phyloP scores from a whole-genome alignment of 768 basidiomycete genomes.

The Mycena vulgaris region DNA sequence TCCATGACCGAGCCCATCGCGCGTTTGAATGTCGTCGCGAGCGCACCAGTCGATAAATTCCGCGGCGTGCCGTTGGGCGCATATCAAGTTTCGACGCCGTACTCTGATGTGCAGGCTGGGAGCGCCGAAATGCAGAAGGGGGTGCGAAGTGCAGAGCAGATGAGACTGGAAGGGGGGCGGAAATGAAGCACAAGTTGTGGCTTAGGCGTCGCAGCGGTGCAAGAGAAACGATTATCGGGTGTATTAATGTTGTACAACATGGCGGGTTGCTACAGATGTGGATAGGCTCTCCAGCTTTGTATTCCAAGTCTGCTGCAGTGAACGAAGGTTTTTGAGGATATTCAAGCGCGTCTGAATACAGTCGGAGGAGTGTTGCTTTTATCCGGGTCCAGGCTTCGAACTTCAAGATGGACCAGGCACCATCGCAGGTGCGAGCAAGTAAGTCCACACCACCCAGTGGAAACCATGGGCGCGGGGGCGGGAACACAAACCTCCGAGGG shows the following conservation, averaged over 20 bases:
- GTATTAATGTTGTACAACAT: constrained; percentile 26
- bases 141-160: not conserved
- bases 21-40: constrained; percentile 35
- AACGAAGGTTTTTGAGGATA: too few species aligned
- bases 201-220: not conserved
- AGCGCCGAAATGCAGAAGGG: not conserved
- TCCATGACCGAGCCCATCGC: not conserved
- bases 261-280: not conserved
- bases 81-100: constrained; percentile 33
- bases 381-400: too few species aligned
- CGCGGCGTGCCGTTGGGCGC: constrained; percentile 37
- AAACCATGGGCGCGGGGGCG: too few species aligned
- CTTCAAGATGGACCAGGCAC: too few species aligned
- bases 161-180: not conserved
- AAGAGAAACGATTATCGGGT: not conserved
- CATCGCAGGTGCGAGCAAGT: too few species aligned
- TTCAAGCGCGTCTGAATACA: too few species aligned
- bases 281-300: not conserved
- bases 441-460: too few species aligned
- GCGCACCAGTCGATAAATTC: constrained; percentile 25
- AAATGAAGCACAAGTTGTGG: not conserved
- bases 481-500: not conserved
- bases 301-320: not conserved
- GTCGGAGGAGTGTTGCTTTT: too few species aligned
- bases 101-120: constrained; percentile 13